A percentile compares a stretch with the other conserved stretches of the same genome.
phyloP scores from a whole-genome alignment of 108 stramenopile species.

The Aurantiochytrium sp. region DNA sequence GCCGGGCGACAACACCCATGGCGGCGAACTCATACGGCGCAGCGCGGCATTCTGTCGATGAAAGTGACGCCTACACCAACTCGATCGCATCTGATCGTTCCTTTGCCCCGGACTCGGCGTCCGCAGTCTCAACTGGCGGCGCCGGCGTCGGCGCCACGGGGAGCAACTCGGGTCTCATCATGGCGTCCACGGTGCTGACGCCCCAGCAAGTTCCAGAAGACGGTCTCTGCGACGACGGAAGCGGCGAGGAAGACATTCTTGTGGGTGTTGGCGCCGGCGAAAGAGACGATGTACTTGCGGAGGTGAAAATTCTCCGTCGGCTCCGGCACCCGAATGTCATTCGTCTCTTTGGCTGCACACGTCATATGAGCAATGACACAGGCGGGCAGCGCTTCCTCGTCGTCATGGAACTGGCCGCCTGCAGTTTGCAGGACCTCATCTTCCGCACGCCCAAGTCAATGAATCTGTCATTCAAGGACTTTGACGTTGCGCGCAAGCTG shows the following conservation, averaged over 20 bases:
- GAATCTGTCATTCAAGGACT: neutral
- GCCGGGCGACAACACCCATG: neutral
- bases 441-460: neutral
- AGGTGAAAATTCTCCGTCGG: neutral
- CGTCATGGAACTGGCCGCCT: constrained; percentile 5
- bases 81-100: neutral
- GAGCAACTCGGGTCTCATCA: neutral
- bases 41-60: neutral
- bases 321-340: neutral
- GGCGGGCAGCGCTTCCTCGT: neutral
- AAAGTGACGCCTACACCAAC: neutral
- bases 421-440: neutral
- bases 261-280: neutral
- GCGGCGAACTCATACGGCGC: neutral
- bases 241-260: neutral
- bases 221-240: neutral
- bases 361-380: neutral
- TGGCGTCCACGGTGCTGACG: neutral
- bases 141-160: neutral
- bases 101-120: too few relatives aligned
- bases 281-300: neutral
- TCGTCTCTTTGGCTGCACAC: neutral
- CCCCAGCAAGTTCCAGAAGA: neutral
- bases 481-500: neutral
- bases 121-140: neutral